These are phyloP conservation scores for Nicotiana otophora DNA, from an alignment of 257 asterid species.

Conservation along the genomic window DNA sequence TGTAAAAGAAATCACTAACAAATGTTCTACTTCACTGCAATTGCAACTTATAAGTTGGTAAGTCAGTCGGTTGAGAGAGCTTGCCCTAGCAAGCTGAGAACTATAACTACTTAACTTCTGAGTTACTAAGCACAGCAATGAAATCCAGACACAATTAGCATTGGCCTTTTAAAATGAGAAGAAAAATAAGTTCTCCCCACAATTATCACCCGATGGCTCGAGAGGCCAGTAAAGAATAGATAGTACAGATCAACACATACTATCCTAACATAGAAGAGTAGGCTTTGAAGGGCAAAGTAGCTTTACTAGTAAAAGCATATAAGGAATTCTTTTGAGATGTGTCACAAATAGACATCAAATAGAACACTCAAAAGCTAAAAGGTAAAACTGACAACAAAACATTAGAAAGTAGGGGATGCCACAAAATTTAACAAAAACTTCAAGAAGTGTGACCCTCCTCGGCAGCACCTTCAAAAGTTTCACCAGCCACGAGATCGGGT, in stretches of 20 bases:
- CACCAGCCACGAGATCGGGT: conserved; percentile 67
- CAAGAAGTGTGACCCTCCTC: conserved; percentile 53
- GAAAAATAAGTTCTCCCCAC: too few relatives aligned
- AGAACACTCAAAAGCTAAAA: conserved; percentile 14
- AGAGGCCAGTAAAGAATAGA: background rate
- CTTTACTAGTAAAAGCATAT: conserved; percentile 11
- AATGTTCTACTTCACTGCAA: too few relatives aligned
- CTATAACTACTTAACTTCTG: background rate
- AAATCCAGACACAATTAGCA: background rate
- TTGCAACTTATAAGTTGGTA: background rate
- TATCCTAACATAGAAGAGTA: background rate
- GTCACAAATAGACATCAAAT: conserved; percentile 21
- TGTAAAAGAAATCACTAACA: too few relatives aligned
- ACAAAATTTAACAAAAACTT: conserved; percentile 26
- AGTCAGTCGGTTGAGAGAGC: background rate
- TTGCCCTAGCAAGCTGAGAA: background rate
- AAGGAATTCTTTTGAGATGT: conserved; percentile 17
- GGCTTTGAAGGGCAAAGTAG: background rate
- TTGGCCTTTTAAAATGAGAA: background rate
- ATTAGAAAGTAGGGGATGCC: conserved; percentile 22
- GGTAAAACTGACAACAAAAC: conserved; percentile 28
- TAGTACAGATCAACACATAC: background rate
- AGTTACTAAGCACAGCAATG: background rate
- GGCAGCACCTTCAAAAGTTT: conserved; percentile 72
- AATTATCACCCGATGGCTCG: too few relatives aligned